A percentile compares a stretch with the other conserved stretches of the same genome.
Conservation (phyloP, 768 basidiomycete species). For the Rossbeevera mucosa region DNA sequence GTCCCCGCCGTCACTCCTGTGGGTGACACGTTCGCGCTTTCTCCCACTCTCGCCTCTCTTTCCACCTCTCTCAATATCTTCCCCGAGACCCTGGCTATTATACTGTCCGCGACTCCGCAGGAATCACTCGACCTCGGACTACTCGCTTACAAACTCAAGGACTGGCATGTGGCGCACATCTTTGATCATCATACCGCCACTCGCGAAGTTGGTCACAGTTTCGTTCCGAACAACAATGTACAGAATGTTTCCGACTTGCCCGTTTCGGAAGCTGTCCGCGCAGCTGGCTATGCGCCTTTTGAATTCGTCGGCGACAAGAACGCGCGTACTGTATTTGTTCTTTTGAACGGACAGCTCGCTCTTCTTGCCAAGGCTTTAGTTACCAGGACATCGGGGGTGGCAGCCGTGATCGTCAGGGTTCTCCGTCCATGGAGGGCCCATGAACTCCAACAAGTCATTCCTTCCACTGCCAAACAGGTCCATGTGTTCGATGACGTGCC, state of each 20-base stretch:
- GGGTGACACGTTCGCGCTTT: conserved; percentile 63
- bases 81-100: conserved; percentile 60
- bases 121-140: conserved; percentile 76
- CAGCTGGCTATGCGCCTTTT: conserved; percentile 70
- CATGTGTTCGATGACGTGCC: conserved; percentile 81
- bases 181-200: conserved; percentile 83
- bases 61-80: conserved; percentile 56
- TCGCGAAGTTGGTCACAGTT: conserved; percentile 66
- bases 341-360: conserved; percentile 76
- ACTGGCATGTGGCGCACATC: conserved; percentile 76
- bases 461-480: conserved; percentile 51
- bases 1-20: conserved; percentile 70
- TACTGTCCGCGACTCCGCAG: conserved; percentile 81
- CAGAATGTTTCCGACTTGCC: conserved; percentile 28
- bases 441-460: conserved; percentile 57
- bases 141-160: conserved; percentile 65
- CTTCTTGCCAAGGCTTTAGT: conserved; percentile 53
- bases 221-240: conserved; percentile 36
- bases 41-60: conserved; percentile 71
- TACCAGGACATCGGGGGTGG: conserved; percentile 44
- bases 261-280: conserved; percentile 47
- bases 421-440: conserved; percentile 77
- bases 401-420: conserved; percentile 70
- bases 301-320: conserved; percentile 64
- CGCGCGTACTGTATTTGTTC: conserved; percentile 63